Conservation (phyloP, 495 filamentous ascomycete species). For the Halenospora varia region DNA sequence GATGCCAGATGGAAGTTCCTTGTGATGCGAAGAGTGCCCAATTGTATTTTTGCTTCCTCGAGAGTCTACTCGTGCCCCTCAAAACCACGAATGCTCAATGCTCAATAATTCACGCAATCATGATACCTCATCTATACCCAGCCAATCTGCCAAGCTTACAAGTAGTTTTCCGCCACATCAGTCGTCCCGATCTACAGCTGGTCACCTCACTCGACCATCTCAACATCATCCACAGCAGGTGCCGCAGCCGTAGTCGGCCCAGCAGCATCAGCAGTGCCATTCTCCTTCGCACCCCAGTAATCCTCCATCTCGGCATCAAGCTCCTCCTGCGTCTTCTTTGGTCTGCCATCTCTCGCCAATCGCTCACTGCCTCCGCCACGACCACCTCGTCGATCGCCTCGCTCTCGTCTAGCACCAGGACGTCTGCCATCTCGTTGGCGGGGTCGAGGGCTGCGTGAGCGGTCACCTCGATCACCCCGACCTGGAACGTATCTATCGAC, state of each 20-base stretch:
- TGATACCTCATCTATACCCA: not conserved
- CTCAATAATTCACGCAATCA: too few relatives aligned
- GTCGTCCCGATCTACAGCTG: too few relatives aligned
- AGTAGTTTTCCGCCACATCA: not conserved
- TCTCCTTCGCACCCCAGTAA: constrained; percentile 53
- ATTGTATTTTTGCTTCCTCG: too few relatives aligned
- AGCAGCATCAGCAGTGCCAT: constrained; percentile 18
- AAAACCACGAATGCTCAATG: too few relatives aligned
- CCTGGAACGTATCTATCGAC: constrained; percentile 86
- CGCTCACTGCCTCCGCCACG: constrained; percentile 35
- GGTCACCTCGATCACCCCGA: constrained; percentile 39
- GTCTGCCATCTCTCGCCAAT: constrained; percentile 51
- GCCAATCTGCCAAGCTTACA: not conserved
- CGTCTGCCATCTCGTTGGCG: constrained; percentile 46
- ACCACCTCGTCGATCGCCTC: constrained; percentile 35
- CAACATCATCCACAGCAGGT: constrained; percentile 26
- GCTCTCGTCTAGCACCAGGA: constrained; percentile 44
- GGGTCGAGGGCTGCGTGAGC: constrained; percentile 44
- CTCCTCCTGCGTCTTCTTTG: constrained; percentile 74
- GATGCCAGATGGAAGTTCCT: too few relatives aligned
- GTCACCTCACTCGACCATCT: constrained; percentile 34
- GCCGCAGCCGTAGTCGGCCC: constrained; percentile 8
- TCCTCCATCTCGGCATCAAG: constrained; percentile 79
- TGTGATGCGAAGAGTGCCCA: too few relatives aligned
- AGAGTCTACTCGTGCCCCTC: too few relatives aligned